Base-by-base conservation (phyloP, 805 yeast species). In the Candida glaebosa region DNA sequence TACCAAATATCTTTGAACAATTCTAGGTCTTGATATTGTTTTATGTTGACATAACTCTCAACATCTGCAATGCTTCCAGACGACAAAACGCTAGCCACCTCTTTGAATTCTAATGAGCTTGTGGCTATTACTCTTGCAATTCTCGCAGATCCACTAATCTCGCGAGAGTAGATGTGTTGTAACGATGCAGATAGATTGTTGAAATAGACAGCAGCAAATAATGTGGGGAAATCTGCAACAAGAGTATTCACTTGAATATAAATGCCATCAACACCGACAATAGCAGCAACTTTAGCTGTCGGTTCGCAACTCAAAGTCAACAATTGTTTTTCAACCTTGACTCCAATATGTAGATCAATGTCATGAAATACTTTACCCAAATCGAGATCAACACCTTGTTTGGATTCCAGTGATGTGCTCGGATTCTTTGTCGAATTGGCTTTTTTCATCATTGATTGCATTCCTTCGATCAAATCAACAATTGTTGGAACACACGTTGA, bases 101-200 rank as follows among this genome's bases (percentile, higher is more conserved):
- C 65, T 0, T 69, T 64, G 32, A 71, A 72, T 0, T 75, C 69
- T 28, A 82, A 54, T 15, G 77, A 64, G n/a, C 76, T 69, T 3
- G 73, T 71, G 9, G 79, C 24, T 36, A 79, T 54, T 8, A 82
- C 56, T 33, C 72, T 67, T 14, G 78, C 70, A 17, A 69, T 57
- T 3, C 44, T 46, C 20, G 87, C 59, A 2, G 85, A 81, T 0
- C 95, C 95, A 68, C 96, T 88, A 0, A 84, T 75, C 47, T 88
- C 96, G 46, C 96, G 77, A 0, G 98, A 91, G 56, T 87, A 93
- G 12, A 87, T 81, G 60, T 93, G 99, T 53, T 88, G 96, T 26
- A 93, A 65, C 0, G 90, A 81, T 0, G 91, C 85, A 16, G 76
- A 69, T 3, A 88, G 60, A 2, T 78, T 71, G n/a, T 72, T 69